phyloP scores from a whole-genome alignment of 2,329 filamentous ascomycete species.

The Colletotrichum limetticola region DNA sequence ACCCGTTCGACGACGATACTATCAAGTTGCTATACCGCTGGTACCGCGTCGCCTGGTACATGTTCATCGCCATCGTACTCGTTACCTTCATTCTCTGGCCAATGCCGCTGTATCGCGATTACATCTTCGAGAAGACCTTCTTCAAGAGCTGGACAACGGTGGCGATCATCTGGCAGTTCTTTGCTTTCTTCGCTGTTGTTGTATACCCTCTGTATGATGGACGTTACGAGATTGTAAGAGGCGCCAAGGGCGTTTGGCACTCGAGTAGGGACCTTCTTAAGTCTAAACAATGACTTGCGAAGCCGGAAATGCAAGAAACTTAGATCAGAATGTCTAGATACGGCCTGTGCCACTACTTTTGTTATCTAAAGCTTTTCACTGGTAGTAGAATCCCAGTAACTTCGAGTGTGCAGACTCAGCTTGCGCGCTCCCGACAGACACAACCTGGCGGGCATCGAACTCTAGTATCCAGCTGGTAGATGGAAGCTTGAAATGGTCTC shows the following conservation, averaged over 20 bases:
- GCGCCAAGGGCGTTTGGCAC: constrained; percentile 1
- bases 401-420: too few relatives aligned
- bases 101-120: constrained; percentile 64
- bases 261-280: background rate
- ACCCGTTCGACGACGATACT: background rate
- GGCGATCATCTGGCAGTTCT: constrained; percentile 56
- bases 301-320: too few relatives aligned
- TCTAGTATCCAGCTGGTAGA: too few relatives aligned
- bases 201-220: constrained; percentile 8
- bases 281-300: background rate
- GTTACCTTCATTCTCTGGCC: constrained; percentile 41
- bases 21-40: background rate
- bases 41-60: background rate
- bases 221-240: constrained; percentile 10
- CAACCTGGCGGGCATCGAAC: too few relatives aligned
- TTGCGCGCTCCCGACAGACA: too few relatives aligned
- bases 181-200: constrained; percentile 5
- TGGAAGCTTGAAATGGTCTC: too few relatives aligned
- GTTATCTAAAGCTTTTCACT: too few relatives aligned
- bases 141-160: constrained; percentile 62
- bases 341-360: too few relatives aligned
- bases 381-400: too few relatives aligned
- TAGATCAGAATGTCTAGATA: background rate
- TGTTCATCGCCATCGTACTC: background rate
- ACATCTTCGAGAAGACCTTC: constrained; percentile 60